Percentiles rank a stretch among this genome's conserved stretches.
phyloP scores from a whole-genome alignment of 2,329 filamentous ascomycete species.

The Ceratocystis albifundus region DNA sequence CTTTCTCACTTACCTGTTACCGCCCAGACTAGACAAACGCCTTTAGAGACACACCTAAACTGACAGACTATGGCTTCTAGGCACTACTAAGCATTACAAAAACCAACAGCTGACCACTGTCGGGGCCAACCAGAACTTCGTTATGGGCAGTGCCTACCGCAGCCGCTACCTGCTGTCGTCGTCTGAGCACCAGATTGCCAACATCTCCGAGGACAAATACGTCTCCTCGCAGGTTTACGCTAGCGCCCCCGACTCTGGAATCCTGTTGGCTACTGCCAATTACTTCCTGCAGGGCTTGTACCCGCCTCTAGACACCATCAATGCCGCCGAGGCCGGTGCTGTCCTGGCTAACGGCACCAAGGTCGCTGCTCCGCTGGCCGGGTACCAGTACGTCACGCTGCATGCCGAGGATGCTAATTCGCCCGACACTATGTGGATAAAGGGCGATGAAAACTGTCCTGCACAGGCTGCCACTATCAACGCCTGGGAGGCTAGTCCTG shows the following conservation, averaged over 20 bases:
- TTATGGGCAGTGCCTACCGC: constrained; percentile 27
- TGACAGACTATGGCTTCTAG: constrained; percentile 23
- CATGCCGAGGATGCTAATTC: constrained; percentile 29
- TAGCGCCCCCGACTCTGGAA: constrained; percentile 29
- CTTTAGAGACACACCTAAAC: background rate
- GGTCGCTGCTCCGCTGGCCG: constrained; percentile 28
- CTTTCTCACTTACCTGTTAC: background rate
- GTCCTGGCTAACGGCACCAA: constrained; percentile 30
- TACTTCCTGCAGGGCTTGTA: constrained; percentile 32
- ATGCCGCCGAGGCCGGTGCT: constrained; percentile 27
- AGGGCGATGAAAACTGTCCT: constrained; percentile 31
- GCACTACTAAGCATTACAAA: constrained; percentile 31
- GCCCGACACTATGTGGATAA: constrained; percentile 32
- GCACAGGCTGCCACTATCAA: constrained; percentile 27
- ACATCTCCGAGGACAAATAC: constrained; percentile 30
- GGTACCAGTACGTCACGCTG: constrained; percentile 31
- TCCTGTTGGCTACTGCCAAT: constrained; percentile 31
- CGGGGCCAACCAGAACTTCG: constrained; percentile 30
- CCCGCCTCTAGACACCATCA: constrained; percentile 28
- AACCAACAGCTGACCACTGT: constrained; percentile 30
- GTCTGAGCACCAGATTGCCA: constrained; percentile 28
- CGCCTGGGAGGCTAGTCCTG: constrained; percentile 28
- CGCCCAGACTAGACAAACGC: background rate
- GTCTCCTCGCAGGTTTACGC: constrained; percentile 30
- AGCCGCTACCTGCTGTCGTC: constrained; percentile 25